Conservation (phyloP, 2,329 filamentous ascomycete species). For the Diaporthe citri region DNA sequence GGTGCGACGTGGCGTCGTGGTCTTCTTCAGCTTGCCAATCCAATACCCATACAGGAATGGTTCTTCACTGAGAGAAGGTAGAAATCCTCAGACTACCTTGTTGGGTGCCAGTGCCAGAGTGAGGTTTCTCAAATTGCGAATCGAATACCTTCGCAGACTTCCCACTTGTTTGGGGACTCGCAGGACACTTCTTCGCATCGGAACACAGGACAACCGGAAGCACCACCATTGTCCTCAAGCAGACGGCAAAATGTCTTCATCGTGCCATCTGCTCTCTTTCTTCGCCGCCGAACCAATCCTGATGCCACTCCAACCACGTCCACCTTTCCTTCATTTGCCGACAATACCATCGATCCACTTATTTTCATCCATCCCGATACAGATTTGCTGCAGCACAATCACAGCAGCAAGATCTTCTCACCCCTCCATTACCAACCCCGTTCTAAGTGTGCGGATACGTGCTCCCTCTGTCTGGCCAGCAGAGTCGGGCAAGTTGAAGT, state of each 20-base stretch:
- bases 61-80: no score
- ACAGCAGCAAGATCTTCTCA: not conserved
- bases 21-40: no score
- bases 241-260: no score
- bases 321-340: no score
- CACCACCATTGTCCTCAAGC: not conserved
- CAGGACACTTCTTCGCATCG: not conserved
- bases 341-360: no score
- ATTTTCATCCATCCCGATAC: not conserved
- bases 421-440: not conserved
- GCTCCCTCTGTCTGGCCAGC: not conserved
- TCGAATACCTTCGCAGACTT: not conserved
- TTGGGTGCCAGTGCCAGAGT: no score
- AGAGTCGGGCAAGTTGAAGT: not conserved
- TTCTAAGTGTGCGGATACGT: not conserved
- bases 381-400: not conserved
- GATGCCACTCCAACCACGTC: no score
- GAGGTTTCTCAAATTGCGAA: not conserved
- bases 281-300: no score
- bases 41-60: no score
- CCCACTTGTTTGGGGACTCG: no score
- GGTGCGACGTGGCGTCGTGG: not conserved
- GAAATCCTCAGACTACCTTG: no score
- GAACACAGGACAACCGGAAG: not conserved
- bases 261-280: no score